Evolutionary conservation across 768 basidiomycete genomes (phyloP).

Genomic region (Lactarius hengduanensis): DNA sequence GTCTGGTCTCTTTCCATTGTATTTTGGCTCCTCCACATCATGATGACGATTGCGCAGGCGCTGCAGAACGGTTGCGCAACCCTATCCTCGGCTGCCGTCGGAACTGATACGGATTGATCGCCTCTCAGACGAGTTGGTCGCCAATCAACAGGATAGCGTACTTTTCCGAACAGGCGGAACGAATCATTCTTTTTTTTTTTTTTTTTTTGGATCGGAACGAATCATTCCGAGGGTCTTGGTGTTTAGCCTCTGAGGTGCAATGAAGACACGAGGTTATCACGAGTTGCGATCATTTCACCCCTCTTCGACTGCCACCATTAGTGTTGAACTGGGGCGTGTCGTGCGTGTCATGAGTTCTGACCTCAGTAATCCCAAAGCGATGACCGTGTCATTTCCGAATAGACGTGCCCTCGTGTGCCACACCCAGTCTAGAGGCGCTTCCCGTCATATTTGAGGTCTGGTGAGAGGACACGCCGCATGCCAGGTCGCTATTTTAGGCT

Average conservation of each 20-base stretch:
- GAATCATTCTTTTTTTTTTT: too few species aligned
- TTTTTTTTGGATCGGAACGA: too few species aligned
- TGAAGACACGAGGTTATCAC: too few species aligned
- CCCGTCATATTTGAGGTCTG: background rate
- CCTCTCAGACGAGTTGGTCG: background rate
- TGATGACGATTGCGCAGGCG: background rate
- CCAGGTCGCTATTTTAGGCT: background rate
- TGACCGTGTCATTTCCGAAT: background rate
- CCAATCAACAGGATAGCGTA: background rate
- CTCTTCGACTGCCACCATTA: too few species aligned
- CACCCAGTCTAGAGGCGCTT: background rate
- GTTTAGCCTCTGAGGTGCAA: too few species aligned
- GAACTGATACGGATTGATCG: background rate
- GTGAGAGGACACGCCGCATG: background rate
- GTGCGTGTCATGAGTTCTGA: background rate
- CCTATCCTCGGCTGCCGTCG: background rate
- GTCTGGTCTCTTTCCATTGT: background rate
- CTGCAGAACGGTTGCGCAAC: background rate
- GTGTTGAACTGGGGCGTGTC: background rate
- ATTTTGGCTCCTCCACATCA: background rate
- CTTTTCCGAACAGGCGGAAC: background rate
- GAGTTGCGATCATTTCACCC: background rate
- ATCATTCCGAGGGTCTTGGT: background rate
- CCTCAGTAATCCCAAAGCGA: background rate
- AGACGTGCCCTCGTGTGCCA: background rate